Evolutionary conservation across 306 rosid species (phyloP).

Genomic region (Quercus glauca): DNA sequence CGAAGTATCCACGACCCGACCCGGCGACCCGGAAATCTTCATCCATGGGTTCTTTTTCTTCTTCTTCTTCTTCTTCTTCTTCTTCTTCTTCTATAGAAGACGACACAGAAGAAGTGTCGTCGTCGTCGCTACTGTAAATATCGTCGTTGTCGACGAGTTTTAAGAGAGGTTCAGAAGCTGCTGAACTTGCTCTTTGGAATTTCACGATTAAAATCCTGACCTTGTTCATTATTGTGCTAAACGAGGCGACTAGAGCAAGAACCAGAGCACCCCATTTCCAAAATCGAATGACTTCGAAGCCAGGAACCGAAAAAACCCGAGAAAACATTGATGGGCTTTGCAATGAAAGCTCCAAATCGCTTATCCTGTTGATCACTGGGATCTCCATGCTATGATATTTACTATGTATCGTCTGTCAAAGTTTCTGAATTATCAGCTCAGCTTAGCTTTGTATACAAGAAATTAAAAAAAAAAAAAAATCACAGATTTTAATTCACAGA

Average conservation of each 20-base stretch:
- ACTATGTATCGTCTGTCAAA: too few species aligned
- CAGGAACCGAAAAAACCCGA: slow-evolving; percentile 30
- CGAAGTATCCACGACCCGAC: slow-evolving; percentile 22
- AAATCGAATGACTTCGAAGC: slow-evolving; percentile 25
- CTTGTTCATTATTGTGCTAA: slow-evolving; percentile 46
- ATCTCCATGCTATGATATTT: slow-evolving; percentile 40
- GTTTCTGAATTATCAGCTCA: too few species aligned
- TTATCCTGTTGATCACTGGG: slow-evolving; percentile 45
- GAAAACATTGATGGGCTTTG: slow-evolving; percentile 32
- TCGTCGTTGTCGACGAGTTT: slow-evolving; percentile 26
- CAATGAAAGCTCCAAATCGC: slow-evolving; percentile 37
- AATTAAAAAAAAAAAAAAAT: too few species aligned
- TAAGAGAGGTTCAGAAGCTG: slow-evolving; percentile 28
- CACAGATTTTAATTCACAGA: too few species aligned
- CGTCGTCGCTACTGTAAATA: slow-evolving; percentile 28
- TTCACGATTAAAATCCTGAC: slow-evolving; percentile 38
- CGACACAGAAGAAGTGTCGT: slow-evolving; percentile 17
- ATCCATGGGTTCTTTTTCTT: not conserved
- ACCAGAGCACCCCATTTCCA: slow-evolving; percentile 64
- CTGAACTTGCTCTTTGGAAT: slow-evolving; percentile 18
- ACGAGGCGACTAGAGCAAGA: slow-evolving; percentile 57
- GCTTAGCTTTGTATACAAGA: too few species aligned
- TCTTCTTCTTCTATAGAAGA: slow-evolving; percentile 25
- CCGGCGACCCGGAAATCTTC: slow-evolving; percentile 44
- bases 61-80: slow-evolving; percentile 27